Evolutionary conservation across 768 basidiomycete species (phyloP), one percentile per base, ranked within the genome.

Genomic region (Floccularia luteovirens): DNA sequence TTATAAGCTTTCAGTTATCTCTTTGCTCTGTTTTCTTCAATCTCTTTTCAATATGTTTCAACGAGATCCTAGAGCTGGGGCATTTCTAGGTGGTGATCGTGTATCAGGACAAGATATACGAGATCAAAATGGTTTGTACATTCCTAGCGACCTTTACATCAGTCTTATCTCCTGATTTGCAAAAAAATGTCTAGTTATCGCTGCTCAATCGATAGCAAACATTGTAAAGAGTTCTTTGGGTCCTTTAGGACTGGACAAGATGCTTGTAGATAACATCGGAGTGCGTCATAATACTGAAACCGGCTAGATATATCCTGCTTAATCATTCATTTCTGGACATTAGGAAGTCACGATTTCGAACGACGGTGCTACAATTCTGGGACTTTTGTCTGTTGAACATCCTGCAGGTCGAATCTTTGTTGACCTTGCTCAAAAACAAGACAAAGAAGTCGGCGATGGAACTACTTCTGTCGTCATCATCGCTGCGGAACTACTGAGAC

Each of bases 261-360:
- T 97, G 94, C 74, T 96, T 41, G 92, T 98, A 12, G 93, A 98
- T 61, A 93, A 94, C 64, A 92, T 97, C 49, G 93, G 92, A 50
- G 91, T 93, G 56, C 54, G 84, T 65, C 24, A 10, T 17, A 34
- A 34, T 8, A 8, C 19, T 8, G 11, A 8, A 11, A 8, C 33
- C 19, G 19, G 33, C 11, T 8, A 34, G 17, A 8, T 10, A 30
- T 30, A 14, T 34, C 11, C 17, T 34, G 17, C 10, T 34, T 24
- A 31, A 14, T 14, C 24, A 38, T 39, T 42, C 38, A 38, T 24
- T 41, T 47, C 39, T 43, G 49, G 23, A 43, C 6, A 39, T 4
- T 61, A 94, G 91, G 96, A 99, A 74, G 93, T 98, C 21, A 98
- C 96, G 22, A 98, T 99, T 59, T 97, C 96, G 34, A 99, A 99